These are phyloP conservation scores for Lactarius sanguifluus DNA, from an alignment of 768 basidiomycete genomes.

Conservation along the genomic window DNA sequence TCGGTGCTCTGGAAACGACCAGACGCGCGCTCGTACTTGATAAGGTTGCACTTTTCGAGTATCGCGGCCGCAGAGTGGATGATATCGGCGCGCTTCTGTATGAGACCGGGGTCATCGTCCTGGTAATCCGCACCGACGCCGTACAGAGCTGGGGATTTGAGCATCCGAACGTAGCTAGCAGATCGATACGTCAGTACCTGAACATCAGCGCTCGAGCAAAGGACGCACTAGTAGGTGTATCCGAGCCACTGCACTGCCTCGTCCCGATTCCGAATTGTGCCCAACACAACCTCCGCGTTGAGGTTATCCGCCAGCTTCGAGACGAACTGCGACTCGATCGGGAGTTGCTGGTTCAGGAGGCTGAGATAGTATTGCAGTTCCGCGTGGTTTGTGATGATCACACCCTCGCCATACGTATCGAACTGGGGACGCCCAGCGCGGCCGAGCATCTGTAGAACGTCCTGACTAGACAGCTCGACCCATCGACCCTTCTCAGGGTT, in stretches of 20 bases:
- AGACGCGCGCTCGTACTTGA: conserved; percentile 89
- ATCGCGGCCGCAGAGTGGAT: conserved; percentile 90
- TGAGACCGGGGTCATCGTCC: conserved; percentile 75
- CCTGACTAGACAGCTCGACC: conserved; percentile 94
- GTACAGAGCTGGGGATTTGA: conserved; percentile 85
- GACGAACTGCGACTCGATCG: conserved; percentile 96
- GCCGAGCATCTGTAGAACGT: conserved; percentile 98
- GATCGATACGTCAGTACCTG: conserved; percentile 28
- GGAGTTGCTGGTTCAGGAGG: conserved; percentile 94
- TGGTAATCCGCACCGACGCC: conserved; percentile 87
- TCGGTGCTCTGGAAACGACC: conserved; percentile 93
- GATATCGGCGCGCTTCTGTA: conserved; percentile 95
- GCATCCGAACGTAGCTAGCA: conserved; percentile 88
- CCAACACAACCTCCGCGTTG: conserved; percentile 96
- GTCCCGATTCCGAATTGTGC: conserved; percentile 91
- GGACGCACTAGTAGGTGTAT: conserved; percentile 72
- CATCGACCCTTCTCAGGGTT: conserved; percentile 98
- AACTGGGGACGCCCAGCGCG: conserved; percentile 96
- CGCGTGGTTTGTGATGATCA: conserved; percentile 97
- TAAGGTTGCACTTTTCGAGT: conserved; percentile 89
- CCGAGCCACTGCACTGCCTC: conserved; percentile 98
- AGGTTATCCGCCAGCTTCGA: conserved; percentile 90
- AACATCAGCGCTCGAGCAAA: conserved; percentile 12
- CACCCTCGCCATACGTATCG: conserved; percentile 95
- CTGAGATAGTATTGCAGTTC: conserved; percentile 97